phyloP scores from a whole-genome alignment of 352 stramenopile genomes.

The Thraustochytrium striatum region DNA sequence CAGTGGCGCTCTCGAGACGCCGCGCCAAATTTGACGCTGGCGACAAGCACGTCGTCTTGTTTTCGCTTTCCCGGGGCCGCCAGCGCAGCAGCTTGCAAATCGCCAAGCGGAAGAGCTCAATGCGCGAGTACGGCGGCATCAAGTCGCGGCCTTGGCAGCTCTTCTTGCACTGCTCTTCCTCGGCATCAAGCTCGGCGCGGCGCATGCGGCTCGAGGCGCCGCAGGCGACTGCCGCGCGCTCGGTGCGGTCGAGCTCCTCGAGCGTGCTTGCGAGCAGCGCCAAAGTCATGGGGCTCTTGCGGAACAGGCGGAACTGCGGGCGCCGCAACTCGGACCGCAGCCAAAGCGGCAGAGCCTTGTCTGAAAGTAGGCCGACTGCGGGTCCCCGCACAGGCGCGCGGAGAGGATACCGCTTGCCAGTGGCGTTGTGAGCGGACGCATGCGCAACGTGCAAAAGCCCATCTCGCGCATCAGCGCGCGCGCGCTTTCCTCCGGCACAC shows the following conservation, averaged over 20 bases:
- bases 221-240: not conserved
- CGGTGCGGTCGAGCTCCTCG: not conserved
- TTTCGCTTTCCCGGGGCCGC: slow-evolving; percentile 3
- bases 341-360: slow-evolving; percentile 1
- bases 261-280: slow-evolving; percentile 1
- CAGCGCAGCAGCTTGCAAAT: slow-evolving; percentile 12
- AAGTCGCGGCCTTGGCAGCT: not conserved
- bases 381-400: not conserved
- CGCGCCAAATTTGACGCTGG: no score
- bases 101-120: slow-evolving; percentile 1
- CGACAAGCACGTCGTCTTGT: slow-evolving; percentile 26
- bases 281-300: slow-evolving; percentile 20
- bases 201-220: no score
- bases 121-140: not conserved
- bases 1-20: no score
- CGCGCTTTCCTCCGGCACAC: not conserved
- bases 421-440: slow-evolving; percentile 30
- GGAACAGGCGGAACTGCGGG: not conserved
- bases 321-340: slow-evolving; percentile 9
- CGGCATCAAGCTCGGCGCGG: not conserved
- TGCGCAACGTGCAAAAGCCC: slow-evolving; percentile 1
- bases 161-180: slow-evolving; percentile 10
- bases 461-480: not conserved
- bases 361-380: not conserved
- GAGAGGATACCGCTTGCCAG: slow-evolving; percentile 11